Percentiles rank a stretch among this genome's conserved stretches.
phyloP scores from a whole-genome alignment of 2,329 filamentous ascomycete species.

The Harringtonia lauricola region DNA sequence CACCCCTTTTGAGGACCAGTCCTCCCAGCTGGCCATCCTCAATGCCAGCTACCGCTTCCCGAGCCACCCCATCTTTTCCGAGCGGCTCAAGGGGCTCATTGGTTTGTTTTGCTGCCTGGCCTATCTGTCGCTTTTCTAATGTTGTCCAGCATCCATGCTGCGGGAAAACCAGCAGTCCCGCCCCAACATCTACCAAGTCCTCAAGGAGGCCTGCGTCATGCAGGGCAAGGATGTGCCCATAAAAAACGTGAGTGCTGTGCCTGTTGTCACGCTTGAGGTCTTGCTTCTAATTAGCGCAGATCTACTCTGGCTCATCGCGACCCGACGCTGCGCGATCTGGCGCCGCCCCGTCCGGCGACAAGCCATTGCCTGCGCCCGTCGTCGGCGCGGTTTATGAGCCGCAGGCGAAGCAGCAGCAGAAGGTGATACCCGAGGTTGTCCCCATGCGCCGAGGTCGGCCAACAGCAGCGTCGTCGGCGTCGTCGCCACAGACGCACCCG shows the following conservation, averaged over 20 bases:
- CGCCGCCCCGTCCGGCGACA: slow-evolving; percentile 43
- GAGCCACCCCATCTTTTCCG: slow-evolving; percentile 78
- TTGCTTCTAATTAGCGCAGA: slow-evolving; percentile 33
- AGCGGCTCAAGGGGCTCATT: slow-evolving; percentile 80
- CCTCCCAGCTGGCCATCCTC: slow-evolving; percentile 86
- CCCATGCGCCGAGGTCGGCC: slow-evolving; percentile 87
- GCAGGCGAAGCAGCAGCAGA: slow-evolving; percentile 59
- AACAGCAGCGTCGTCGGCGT: too few relatives aligned
- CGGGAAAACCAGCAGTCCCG: slow-evolving; percentile 66
- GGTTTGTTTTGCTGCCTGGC: slow-evolving; percentile 38
- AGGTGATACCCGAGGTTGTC: slow-evolving; percentile 73
- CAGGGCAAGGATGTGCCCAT: slow-evolving; percentile 78
- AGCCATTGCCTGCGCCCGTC: slow-evolving; percentile 42
- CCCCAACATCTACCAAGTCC: slow-evolving; percentile 89
- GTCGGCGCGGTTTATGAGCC: slow-evolving; percentile 76
- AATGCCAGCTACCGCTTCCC: slow-evolving; percentile 94
- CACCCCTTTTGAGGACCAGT: slow-evolving; percentile 91
- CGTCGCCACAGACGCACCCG: slow-evolving; percentile 22
- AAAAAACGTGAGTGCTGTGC: slow-evolving; percentile 57
- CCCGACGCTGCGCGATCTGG: slow-evolving; percentile 46
- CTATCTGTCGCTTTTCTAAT: neutral
- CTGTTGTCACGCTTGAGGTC: neutral
- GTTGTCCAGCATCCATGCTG: slow-evolving; percentile 66
- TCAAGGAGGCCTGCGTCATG: slow-evolving; percentile 81
- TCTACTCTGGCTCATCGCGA: slow-evolving; percentile 54